Percentiles rank a stretch among this genome's conserved stretches.
Conservation (phyloP, 176 grass and related monocot species). For the Zea luxurians region DNA sequence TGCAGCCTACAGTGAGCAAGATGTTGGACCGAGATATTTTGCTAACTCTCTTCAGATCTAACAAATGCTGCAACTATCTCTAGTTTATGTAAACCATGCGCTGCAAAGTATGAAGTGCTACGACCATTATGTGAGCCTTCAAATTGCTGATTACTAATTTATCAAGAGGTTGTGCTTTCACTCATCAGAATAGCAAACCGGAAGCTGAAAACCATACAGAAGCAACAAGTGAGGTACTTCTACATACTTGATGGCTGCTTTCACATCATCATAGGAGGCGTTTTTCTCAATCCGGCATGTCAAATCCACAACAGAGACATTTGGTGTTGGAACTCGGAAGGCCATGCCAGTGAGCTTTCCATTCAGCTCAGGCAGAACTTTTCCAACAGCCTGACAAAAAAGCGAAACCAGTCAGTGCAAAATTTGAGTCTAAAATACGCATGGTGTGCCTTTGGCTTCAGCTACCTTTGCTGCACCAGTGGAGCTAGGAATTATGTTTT, state of each 20-base stretch:
- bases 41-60: not conserved
- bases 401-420: constrained; percentile 17
- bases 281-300: constrained; percentile 93
- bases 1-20: not conserved
- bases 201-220: not conserved
- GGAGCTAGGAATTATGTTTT: constrained; percentile 99
- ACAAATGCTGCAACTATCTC: not conserved
- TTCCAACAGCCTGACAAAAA: constrained; percentile 80
- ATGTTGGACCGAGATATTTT: not conserved
- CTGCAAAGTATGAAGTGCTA: not conserved
- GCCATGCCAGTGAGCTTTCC: constrained; percentile 98
- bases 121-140: constrained; percentile 2
- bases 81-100: not conserved
- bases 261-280: constrained; percentile 96
- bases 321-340: constrained; percentile 94
- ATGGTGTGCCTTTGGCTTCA: not conserved
- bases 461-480: constrained; percentile 97
- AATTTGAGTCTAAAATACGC: not conserved
- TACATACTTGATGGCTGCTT: constrained; percentile 90
- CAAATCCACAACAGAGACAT: constrained; percentile 97
- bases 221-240: constrained; percentile 3
- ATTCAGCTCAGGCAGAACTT: constrained; percentile 90
- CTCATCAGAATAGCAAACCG: constrained; percentile 9
- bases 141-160: not conserved
- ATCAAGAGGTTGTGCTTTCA: not conserved